Percentiles rank a stretch among this genome's conserved stretches.
These are phyloP conservation scores for Monilinia vaccinii-corymbosi DNA, from an alignment of 2,329 filamentous ascomycete species.

Conservation along the genomic window DNA sequence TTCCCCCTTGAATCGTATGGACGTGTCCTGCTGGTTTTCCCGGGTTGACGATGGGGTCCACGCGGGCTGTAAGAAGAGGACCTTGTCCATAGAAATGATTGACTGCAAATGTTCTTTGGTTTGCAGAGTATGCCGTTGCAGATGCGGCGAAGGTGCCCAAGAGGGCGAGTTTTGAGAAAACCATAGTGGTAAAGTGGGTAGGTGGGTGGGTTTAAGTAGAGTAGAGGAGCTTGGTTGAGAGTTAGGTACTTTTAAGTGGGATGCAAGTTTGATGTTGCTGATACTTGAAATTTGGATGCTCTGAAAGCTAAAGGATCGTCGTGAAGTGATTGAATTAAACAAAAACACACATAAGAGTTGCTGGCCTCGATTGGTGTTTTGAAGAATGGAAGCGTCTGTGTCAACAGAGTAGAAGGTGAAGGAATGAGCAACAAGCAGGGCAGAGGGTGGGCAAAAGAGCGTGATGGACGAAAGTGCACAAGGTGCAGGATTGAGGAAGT, in stretches of 20 bases:
- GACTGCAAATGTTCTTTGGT: slow-evolving; percentile 51
- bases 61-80: slow-evolving; percentile 51
- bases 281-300: slow-evolving; percentile 8
- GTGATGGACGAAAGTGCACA: slow-evolving; percentile 1
- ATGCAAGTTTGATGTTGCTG: not conserved
- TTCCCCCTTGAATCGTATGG: slow-evolving; percentile 67
- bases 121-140: slow-evolving; percentile 19
- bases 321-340: slow-evolving; percentile 7
- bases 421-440: slow-evolving; percentile 15
- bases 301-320: slow-evolving; percentile 19
- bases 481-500: not conserved
- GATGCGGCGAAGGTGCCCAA: slow-evolving; percentile 18
- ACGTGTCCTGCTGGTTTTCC: slow-evolving; percentile 54
- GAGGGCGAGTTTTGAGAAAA: slow-evolving; percentile 18
- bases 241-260: slow-evolving; percentile 2
- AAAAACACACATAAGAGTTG: slow-evolving; percentile 23
- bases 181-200: slow-evolving; percentile 17
- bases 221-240: not conserved
- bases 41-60: slow-evolving; percentile 68
- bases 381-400: slow-evolving; percentile 2
- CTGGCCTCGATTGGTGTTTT: slow-evolving; percentile 21
- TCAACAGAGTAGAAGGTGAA: slow-evolving; percentile 15
- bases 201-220: not conserved
- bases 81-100: slow-evolving; percentile 60
- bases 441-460: slow-evolving; percentile 1